phyloP scores from a whole-genome alignment of 352 stramenopile species.

The Phytopythium kandeliae region DNA sequence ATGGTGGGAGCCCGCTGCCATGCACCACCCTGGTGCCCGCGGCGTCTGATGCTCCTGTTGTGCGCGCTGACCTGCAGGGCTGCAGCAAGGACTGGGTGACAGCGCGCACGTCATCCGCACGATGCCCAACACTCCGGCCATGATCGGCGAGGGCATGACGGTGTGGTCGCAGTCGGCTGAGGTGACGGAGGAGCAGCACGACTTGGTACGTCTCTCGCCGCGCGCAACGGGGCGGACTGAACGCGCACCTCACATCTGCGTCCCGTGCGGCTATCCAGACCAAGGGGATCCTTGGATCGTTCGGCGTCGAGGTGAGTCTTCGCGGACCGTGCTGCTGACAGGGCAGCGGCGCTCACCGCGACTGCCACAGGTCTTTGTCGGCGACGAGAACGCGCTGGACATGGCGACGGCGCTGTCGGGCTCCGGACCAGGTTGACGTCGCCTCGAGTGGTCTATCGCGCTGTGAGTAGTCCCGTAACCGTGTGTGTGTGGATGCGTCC shows the following conservation, averaged over 20 bases:
- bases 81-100: constrained; percentile 52
- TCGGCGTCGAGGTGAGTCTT: constrained; percentile 91
- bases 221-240: background rate
- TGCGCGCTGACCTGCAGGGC: constrained; percentile 10
- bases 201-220: constrained; percentile 21
- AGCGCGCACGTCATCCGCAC: constrained; percentile 84
- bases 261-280: constrained; percentile 27
- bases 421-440: constrained; percentile 88
- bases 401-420: constrained; percentile 94
- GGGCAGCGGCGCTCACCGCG: background rate
- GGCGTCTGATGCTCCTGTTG: background rate
- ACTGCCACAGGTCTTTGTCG: constrained; percentile 77
- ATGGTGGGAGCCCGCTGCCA: constrained; percentile 14
- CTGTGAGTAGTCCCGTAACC: too few relatives aligned
- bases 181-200: constrained; percentile 71
- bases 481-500: background rate
- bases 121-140: constrained; percentile 96
- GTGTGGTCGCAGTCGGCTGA: constrained; percentile 87
- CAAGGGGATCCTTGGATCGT: constrained; percentile 82
- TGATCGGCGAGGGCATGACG: constrained; percentile 93
- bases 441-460: too few relatives aligned
- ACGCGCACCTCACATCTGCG: background rate
- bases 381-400: constrained; percentile 93
- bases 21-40: background rate
- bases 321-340: too few relatives aligned